Base-by-base conservation (phyloP, 768 basidiomycete species). In the Sistotremastrum suecicum region DNA sequence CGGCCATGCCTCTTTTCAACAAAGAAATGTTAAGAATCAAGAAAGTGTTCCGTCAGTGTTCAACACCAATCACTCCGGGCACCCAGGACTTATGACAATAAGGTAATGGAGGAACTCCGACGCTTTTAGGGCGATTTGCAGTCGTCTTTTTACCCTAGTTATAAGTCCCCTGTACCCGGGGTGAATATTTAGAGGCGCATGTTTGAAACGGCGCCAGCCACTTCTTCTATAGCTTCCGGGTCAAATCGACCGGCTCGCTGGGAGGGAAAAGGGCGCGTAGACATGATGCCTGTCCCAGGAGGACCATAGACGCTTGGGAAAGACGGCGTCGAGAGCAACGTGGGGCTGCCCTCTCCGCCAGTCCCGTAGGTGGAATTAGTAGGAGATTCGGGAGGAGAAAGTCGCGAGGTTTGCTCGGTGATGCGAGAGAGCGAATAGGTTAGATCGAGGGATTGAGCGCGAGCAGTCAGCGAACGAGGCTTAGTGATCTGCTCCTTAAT, bases 401-500 rank as follows among this genome's bases (percentile, higher is more conserved):
- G 64, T 44, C 73, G 68, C 45, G 77, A 69, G 37, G 66, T 58
- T 30, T 69, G 63, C 56, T 86, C 86, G 4, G 78, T 77, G 53
- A 88, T 86, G 45, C 78, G 79, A n/a, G 78, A 80, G 32, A 90
- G 71, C 5, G 88, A 89, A 52, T 78, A 78, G 0, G 84, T 88
- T 52, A 94, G 66, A 58, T 94, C 89, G 41, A 94, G 78, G 4
- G 83, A 87, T 59, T 92, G 89, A 0, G 89, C 89, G 11, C 89
- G 82, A 54, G 87, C 87, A 50, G 80, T 80, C 50, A 89, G 65
- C 3, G 85, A 82, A 41, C 87, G 80, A 4, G 85, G 84, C 63
- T 87, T 87, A 34, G 70, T 67, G 50, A 65, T 58, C 51, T 80
- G 81, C 48, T 85, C 83, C 63, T 83, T 86, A 39, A 90, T 60